A percentile compares a stretch with the other conserved stretches of the same genome.
phyloP scores from a whole-genome alignment of 805 yeast genomes.

The Jamesozyma lodderae region DNA sequence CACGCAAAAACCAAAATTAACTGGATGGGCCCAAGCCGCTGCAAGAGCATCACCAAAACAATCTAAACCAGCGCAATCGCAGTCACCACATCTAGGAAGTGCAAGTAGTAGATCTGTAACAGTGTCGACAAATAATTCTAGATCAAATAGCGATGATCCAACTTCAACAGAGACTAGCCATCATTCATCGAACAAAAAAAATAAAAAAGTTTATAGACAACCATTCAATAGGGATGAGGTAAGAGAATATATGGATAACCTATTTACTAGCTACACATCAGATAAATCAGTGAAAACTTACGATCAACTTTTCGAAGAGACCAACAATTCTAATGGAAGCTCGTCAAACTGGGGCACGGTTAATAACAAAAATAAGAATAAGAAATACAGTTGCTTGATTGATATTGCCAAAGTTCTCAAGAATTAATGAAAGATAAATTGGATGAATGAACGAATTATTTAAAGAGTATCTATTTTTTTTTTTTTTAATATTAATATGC shows the following conservation, averaged over 20 bases:
- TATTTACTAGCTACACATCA: constrained; percentile 8
- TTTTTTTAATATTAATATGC: too few species aligned
- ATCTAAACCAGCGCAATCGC: not conserved
- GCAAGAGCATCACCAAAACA: constrained; percentile 20
- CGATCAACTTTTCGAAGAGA: constrained; percentile 3
- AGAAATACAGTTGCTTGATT: constrained; percentile 23
- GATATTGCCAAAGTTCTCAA: constrained; percentile 23
- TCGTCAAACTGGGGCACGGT: constrained; percentile 28
- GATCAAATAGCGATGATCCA: not conserved
- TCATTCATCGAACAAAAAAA: not conserved
- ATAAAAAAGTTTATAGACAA: constrained; percentile 7
- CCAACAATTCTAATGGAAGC: constrained; percentile 5
- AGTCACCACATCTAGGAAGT: not conserved
- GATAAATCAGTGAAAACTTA: constrained; percentile 9
- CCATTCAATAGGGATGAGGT: constrained; percentile 25
- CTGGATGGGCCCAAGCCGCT: constrained; percentile 30
- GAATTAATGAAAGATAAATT: constrained; percentile 3
- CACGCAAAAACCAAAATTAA: constrained; percentile 17
- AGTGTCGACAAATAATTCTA: not conserved
- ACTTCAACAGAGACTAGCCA: constrained; percentile 2
- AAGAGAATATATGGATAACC: constrained; percentile 13
- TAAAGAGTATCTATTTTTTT: too few species aligned
- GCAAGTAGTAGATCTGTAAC: not conserved
- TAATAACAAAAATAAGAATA: constrained; percentile 21
- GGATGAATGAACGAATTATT: not conserved